These are phyloP conservation scores for Flaveria floridana DNA, from an alignment of 140 eudicot genomes.

Conservation along the genomic window DNA sequence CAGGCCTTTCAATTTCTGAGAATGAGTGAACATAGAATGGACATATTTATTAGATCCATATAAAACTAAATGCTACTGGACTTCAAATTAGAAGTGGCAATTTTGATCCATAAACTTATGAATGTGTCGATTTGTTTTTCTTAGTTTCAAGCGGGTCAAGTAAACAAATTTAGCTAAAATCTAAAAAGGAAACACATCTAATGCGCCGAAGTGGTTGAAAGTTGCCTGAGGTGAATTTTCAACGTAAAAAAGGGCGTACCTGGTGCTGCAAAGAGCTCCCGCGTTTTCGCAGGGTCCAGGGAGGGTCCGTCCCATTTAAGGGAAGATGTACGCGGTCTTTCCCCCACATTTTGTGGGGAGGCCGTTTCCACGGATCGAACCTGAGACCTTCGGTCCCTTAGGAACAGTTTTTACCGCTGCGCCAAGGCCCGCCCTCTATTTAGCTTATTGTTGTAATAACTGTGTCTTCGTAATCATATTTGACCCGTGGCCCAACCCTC, in stretches of 20 bases:
- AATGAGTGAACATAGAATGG: slow-evolving; percentile 6
- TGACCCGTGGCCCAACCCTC: slow-evolving; percentile 8
- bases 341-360: no score
- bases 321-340: no score
- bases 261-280: no score
- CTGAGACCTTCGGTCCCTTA: no score
- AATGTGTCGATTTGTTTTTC: neutral
- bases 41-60: neutral
- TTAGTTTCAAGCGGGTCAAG: neutral
- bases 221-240: neutral
- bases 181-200: neutral
- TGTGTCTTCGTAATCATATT: neutral
- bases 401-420: no score
- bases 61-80: neutral
- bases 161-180: neutral
- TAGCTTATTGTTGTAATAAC: slow-evolving; percentile 1
- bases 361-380: no score
- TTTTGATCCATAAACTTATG: neutral
- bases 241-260: no score
- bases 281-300: no score
- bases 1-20: slow-evolving; percentile 59
- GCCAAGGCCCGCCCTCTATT: no score
- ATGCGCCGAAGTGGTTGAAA: neutral
- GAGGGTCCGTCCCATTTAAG: no score
- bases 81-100: slow-evolving; percentile 19